Evolutionary conservation across 495 filamentous ascomycete species (phyloP), one percentile per base, ranked within the genome.

Genomic region (Aspergillus mulundensis): DNA sequence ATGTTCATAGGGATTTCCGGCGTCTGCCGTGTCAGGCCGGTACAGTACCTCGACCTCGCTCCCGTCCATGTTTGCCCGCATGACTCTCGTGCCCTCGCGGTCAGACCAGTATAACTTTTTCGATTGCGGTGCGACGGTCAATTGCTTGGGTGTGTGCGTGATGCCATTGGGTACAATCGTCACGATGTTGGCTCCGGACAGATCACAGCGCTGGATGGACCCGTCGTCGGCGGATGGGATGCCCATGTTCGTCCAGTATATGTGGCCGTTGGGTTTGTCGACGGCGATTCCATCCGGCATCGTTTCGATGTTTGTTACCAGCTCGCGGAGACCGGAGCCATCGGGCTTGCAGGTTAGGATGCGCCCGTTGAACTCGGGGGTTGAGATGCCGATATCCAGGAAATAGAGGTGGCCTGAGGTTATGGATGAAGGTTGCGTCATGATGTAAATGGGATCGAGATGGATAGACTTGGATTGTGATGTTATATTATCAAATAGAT

Each of bases 241-340:
- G 8, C 80, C 80, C 78, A 83, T 82, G 53, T 70, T 73, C n/a
- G 78, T 78, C 80, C 79, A 83, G 68, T 77, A 81, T 15, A 84
- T 68, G 0, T 69, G 65, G 19, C 68, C 69, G 0, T 52, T 63
- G 2, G 50, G 43, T 0, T 60, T 57, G 5, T 65, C 69, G 2
- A 79, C 52, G 25, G 71, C 79, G 20, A 82, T 72, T 0, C 79
- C 78, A 60, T 83, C 79, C 0, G 80, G 80, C 2, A 77, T n/a
- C n/a, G n/a, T n/a, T n/a, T n/a, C n/a, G n/a, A n/a, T n/a, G n/a
- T n/a, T n/a, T n/a, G n/a, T n/a, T n/a, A n/a, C n/a, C n/a, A n/a
- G n/a, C n/a, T n/a, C n/a, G n/a, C n/a, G n/a, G n/a, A n/a, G n/a
- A n/a, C n/a, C n/a, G n/a, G n/a, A n/a, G n/a, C n/a, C n/a, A n/a